phyloP scores from a whole-genome alignment of 129 eudicot species.

The Pittosporum tobira region DNA sequence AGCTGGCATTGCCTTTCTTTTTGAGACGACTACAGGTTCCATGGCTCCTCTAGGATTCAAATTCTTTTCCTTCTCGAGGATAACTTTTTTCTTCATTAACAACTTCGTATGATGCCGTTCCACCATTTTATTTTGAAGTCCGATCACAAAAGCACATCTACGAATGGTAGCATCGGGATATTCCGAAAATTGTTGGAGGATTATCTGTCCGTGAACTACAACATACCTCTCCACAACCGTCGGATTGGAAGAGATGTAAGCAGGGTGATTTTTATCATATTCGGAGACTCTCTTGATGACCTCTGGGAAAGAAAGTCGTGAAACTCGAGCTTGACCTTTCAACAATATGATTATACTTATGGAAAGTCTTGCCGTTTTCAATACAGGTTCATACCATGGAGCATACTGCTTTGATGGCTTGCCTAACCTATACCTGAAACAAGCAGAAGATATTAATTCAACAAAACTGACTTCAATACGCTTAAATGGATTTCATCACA shows the following conservation, averaged over 20 bases:
- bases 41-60: constrained; percentile 71
- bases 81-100: constrained; percentile 70
- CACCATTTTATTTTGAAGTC: constrained; percentile 71
- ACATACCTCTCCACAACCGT: constrained; percentile 59
- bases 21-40: constrained; percentile 64
- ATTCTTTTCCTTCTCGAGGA: constrained; percentile 39
- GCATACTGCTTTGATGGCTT: constrained; percentile 91
- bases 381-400: constrained; percentile 85
- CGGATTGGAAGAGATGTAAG: constrained; percentile 66
- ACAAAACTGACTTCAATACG: not conserved
- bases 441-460: too few species aligned
- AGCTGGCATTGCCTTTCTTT: constrained; percentile 84
- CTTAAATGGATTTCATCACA: not conserved
- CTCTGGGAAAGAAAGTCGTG: constrained; percentile 68
- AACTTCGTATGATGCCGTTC: constrained; percentile 88
- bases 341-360: constrained; percentile 65
- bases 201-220: constrained; percentile 92
- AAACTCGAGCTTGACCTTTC: constrained; percentile 82
- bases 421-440: constrained; percentile 96
- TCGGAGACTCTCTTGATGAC: constrained; percentile 69
- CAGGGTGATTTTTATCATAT: constrained; percentile 62
- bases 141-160: constrained; percentile 62
- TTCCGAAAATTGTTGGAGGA: constrained; percentile 79
- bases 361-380: constrained; percentile 81
- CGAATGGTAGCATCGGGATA: constrained; percentile 73